Evolutionary conservation across 768 basidiomycete species (phyloP).

Genomic region (Coprinopsis sp.): DNA sequence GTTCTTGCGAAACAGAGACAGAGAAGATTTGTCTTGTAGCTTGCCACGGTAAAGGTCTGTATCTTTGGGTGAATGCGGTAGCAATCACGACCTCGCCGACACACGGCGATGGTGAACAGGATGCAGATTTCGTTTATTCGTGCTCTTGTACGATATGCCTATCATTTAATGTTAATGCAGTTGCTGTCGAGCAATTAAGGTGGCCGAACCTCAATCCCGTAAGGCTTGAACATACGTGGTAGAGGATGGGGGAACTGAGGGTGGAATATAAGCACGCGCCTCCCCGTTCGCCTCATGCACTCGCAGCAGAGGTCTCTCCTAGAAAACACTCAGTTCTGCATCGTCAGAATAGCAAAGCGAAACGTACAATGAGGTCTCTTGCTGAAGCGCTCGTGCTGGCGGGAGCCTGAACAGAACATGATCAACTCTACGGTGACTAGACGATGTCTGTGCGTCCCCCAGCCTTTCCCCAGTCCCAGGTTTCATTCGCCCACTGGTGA

Average conservation of each 20-base stretch:
- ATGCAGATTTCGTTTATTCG: constrained; percentile 25
- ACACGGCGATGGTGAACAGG: constrained; percentile 22
- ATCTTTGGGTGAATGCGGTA: constrained; percentile 26
- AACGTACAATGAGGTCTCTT: too few species aligned
- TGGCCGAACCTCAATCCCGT: background rate
- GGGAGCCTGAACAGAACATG: too few species aligned
- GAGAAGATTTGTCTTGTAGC: constrained; percentile 8
- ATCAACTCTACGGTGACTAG: too few species aligned
- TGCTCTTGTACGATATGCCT: constrained; percentile 29
- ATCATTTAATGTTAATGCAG: background rate
- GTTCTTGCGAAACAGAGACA: background rate
- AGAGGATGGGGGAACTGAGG: background rate
- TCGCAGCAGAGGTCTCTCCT: too few species aligned
- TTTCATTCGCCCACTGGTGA: too few species aligned
- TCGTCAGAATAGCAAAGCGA: too few species aligned
- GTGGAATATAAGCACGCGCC: too few species aligned
- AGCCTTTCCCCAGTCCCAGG: too few species aligned
- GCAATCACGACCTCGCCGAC: constrained; percentile 19
- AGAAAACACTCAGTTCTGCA: too few species aligned
- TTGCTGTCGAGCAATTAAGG: background rate
- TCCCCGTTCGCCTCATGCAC: too few species aligned
- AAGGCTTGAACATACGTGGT: background rate
- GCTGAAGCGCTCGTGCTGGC: too few species aligned
- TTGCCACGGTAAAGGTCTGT: constrained; percentile 10
- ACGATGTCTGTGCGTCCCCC: too few species aligned